Conservation (phyloP, 495 filamentous ascomycete genomes). For the Hypoxylon rickii region DNA sequence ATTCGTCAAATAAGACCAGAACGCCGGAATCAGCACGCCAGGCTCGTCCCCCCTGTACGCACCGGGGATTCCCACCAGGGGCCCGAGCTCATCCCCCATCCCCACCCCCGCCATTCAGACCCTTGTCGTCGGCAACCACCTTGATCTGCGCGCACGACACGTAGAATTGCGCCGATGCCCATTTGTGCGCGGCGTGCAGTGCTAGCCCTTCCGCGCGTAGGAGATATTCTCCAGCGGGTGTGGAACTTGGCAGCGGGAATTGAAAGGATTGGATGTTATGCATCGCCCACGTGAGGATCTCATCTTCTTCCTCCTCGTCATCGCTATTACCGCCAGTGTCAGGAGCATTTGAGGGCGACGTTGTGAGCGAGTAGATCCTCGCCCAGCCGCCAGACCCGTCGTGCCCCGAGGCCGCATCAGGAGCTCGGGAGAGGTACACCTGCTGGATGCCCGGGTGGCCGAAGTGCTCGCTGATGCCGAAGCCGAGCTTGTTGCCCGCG, state of each 20-base stretch:
- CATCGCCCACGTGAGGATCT: conserved; percentile 7
- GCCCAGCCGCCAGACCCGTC: conserved; percentile 34
- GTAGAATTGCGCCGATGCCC: conserved; percentile 60
- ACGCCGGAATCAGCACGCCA: conserved; percentile 24
- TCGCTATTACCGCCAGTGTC: neutral
- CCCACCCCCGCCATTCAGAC: neutral
- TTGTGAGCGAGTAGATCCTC: conserved; percentile 31
- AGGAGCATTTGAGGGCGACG: conserved; percentile 5
- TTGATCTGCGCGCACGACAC: conserved; percentile 67
- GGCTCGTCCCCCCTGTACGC: conserved; percentile 24
- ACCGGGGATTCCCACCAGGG: conserved; percentile 10
- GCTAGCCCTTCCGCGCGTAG: conserved; percentile 65
- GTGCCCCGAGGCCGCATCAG: conserved; percentile 36
- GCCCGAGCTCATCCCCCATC: neutral
- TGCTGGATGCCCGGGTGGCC: conserved; percentile 38
- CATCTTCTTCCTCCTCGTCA: neutral
- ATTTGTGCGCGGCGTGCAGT: conserved; percentile 60
- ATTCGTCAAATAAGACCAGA: conserved; percentile 27
- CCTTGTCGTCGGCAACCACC: conserved; percentile 40
- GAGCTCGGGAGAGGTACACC: conserved; percentile 41
- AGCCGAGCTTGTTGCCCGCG: conserved; percentile 40
- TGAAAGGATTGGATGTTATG: conserved; percentile 30
- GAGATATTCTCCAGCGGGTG: conserved; percentile 61
- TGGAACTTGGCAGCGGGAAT: conserved; percentile 39
- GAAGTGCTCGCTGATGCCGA: conserved; percentile 37